Evolutionary conservation across 495 filamentous ascomycete species (phyloP).

Genomic region (Xylaria intraflava): DNA sequence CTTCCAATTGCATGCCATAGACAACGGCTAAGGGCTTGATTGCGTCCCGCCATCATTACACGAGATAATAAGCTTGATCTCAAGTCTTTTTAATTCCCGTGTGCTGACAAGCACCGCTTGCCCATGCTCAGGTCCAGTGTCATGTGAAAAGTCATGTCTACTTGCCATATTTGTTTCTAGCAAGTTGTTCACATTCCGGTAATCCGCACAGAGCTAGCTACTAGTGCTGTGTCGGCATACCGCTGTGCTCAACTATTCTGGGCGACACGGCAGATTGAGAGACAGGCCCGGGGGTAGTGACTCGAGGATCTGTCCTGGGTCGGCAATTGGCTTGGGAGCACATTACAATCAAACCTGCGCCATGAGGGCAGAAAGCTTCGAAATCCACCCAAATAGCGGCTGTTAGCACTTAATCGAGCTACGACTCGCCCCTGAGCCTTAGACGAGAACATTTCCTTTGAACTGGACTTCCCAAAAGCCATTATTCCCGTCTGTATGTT

Average conservation of each 20-base stretch:
- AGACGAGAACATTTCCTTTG: not conserved
- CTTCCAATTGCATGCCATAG: not conserved
- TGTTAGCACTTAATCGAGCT: not conserved
- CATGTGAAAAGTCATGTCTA: conserved; percentile 3
- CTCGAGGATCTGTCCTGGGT: conserved; percentile 21
- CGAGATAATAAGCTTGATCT: conserved; percentile 5
- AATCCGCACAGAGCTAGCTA: not conserved
- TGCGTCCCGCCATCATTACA: conserved; percentile 4
- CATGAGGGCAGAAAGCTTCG: not conserved
- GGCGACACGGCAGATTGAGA: conserved; percentile 20
- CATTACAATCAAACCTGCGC: not conserved
- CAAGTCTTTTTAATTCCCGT: conserved; percentile 1
- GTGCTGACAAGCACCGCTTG: not conserved
- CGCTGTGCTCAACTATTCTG: conserved; percentile 19
- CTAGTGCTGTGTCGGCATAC: conserved; percentile 12
- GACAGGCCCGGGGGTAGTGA: conserved; percentile 21
- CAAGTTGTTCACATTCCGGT: conserved; percentile 11
- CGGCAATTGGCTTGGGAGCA: not conserved
- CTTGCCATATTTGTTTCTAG: conserved; percentile 15
- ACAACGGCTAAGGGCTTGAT: not conserved
- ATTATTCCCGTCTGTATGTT: not conserved
- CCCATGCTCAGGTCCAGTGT: not conserved
- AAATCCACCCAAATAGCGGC: not conserved
- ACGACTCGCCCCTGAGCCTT: not conserved
- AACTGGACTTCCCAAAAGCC: not conserved